Percentiles rank a stretch among this genome's conserved stretches.
Evolutionary conservation across 371 early-diverging fungal species (phyloP).

Genomic region (Apophysomyces variabilis): DNA sequence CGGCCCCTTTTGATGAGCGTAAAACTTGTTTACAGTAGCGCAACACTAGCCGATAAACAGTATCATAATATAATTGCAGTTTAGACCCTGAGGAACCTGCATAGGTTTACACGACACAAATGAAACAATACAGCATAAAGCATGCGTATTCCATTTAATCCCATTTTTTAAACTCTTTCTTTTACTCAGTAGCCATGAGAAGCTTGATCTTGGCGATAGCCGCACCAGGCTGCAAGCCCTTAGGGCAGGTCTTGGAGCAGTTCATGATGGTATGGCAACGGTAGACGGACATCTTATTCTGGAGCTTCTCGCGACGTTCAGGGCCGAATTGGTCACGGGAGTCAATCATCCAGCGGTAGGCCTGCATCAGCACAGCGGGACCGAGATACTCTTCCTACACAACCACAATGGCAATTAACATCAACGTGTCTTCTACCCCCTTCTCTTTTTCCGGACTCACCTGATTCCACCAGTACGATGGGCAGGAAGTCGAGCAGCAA

Average conservation of each 20-base stretch:
- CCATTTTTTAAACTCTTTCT: background rate
- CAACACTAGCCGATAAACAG: no score
- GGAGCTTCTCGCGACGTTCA: constrained; percentile 88
- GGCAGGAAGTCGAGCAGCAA: constrained; percentile 97
- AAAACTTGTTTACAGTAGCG: no score
- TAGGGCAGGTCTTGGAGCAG: constrained; percentile 96
- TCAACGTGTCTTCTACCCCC: background rate
- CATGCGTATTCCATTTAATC: constrained; percentile 2
- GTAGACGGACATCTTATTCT: constrained; percentile 95
- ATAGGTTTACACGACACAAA: background rate
- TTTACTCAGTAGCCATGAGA: constrained; percentile 85
- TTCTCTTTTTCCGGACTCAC: constrained; percentile 11
- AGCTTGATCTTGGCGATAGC: constrained; percentile 97
- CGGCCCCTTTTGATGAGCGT: no score
- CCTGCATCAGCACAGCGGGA: constrained; percentile 96
- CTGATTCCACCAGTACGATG: constrained; percentile 97
- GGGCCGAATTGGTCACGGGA: constrained; percentile 91
- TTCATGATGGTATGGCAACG: constrained; percentile 99
- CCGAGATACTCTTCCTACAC: constrained; percentile 85
- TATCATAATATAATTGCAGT: no score
- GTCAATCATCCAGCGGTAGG: constrained; percentile 98
- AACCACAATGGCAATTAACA: background rate
- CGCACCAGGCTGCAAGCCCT: constrained; percentile 94
- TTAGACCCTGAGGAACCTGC: no score
- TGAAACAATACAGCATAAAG: constrained; percentile 7